Evolutionary conservation across 1,284 basidiomycete genomes (phyloP).

Genomic region (Boletellus deceptivus): DNA sequence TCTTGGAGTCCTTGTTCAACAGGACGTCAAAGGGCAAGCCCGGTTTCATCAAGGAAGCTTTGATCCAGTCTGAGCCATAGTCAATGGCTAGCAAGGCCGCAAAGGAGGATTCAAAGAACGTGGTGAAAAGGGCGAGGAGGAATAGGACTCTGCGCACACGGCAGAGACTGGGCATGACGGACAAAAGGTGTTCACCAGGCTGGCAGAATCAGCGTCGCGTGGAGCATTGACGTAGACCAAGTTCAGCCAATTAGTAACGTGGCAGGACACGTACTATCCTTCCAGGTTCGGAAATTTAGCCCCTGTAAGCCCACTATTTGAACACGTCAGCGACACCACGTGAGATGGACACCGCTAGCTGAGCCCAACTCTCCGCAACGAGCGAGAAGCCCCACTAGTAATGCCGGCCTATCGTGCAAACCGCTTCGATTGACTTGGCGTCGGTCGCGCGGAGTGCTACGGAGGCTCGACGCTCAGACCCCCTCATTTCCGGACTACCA

Average conservation of each 20-base stretch:
- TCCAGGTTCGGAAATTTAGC: neutral
- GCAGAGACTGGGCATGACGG: constrained; percentile 24
- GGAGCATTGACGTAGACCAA: no score
- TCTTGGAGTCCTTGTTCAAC: constrained; percentile 93
- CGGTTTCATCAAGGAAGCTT: constrained; percentile 94
- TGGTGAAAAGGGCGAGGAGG: constrained; percentile 24
- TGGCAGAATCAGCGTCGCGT: neutral
- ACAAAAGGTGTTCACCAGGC: constrained; percentile 15
- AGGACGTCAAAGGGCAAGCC: constrained; percentile 96
- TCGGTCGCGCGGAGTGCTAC: neutral
- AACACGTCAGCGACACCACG: no score
- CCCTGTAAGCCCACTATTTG: neutral
- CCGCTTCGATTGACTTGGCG: neutral
- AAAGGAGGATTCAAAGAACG: constrained; percentile 26
- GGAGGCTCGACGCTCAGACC: neutral
- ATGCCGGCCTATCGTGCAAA: constrained; percentile 2
- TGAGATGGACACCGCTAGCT: neutral
- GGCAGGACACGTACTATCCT: constrained; percentile 23
- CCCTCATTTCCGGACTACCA: neutral
- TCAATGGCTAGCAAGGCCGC: constrained; percentile 84
- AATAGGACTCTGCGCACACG: constrained; percentile 28
- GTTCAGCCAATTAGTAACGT: constrained; percentile 7
- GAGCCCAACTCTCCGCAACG: neutral
- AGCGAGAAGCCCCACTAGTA: neutral
- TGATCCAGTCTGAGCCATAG: constrained; percentile 95